phyloP scores from a whole-genome alignment of 441 rosid genomes.

The Lagerstroemia fauriei region DNA sequence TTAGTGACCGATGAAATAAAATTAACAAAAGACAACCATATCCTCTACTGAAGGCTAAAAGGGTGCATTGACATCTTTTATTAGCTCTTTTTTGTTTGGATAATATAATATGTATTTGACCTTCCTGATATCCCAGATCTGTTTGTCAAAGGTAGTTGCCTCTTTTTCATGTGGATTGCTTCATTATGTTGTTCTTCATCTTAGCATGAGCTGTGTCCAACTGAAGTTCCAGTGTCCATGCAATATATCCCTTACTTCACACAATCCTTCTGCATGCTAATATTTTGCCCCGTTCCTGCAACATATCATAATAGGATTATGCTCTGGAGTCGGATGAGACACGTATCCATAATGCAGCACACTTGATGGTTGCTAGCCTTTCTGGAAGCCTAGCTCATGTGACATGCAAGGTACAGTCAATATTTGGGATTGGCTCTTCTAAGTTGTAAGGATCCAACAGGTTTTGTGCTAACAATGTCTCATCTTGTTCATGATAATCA shows the following conservation, averaged over 20 bases:
- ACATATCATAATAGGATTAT: slow-evolving; percentile 63
- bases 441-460: neutral
- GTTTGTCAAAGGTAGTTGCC: neutral
- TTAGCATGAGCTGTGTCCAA: neutral
- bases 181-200: neutral
- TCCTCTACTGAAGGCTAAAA: neutral
- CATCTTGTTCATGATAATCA: slow-evolving; percentile 18
- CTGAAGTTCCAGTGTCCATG: neutral
- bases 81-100: neutral
- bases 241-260: neutral
- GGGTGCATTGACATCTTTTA: neutral
- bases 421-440: neutral
- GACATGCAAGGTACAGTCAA: slow-evolving; percentile 83
- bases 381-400: slow-evolving; percentile 99
- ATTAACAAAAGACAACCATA: neutral
- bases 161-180: neutral
- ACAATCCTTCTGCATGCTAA: neutral
- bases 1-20: neutral
- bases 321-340: slow-evolving; percentile 89
- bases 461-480: neutral
- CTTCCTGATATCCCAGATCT: neutral
- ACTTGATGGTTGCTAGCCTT: slow-evolving; percentile 97
- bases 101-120: no score
- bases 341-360: slow-evolving; percentile 89
- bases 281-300: neutral